These are phyloP conservation scores for Mortierella alpina DNA, from an alignment of 192 early-diverging fungal species.

Conservation along the genomic window DNA sequence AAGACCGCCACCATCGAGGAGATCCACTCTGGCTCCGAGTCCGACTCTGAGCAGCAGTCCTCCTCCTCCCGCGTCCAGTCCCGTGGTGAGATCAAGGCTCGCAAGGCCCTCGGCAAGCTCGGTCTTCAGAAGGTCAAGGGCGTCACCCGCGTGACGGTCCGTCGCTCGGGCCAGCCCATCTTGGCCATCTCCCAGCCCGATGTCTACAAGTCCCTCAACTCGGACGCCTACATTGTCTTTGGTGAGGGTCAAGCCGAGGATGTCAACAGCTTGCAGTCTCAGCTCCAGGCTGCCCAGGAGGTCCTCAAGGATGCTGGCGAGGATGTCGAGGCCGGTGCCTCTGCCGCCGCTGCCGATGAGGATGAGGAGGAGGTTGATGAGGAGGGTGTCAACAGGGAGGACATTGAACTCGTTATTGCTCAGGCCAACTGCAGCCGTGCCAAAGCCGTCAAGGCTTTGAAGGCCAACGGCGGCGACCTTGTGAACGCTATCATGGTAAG, in stretches of 20 bases:
- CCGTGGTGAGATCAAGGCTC: conserved; percentile 95
- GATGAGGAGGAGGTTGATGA: conserved; percentile 80
- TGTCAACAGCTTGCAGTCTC: conserved; percentile 74
- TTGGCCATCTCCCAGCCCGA: conserved; percentile 92
- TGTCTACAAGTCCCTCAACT: conserved; percentile 90
- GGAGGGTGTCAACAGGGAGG: conserved; percentile 80
- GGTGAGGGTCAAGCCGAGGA: conserved; percentile 95
- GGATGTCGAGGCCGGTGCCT: conserved; percentile 53
- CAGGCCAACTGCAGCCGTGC: conserved; percentile 89
- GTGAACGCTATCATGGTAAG: conserved; percentile 97
- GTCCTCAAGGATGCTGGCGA: conserved; percentile 64
- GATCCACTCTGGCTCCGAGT: conserved; percentile 36
- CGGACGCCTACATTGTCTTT: conserved; percentile 96
- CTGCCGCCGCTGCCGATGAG: conserved; percentile 59
- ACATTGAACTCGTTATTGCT: conserved; percentile 93
- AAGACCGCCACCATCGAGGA: conserved; percentile 56
- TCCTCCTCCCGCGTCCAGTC: conserved; percentile 64
- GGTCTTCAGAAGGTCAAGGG: conserved; percentile 89
- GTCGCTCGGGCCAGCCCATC: conserved; percentile 74
- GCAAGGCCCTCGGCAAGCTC: conserved; percentile 94
- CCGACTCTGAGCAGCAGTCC: conserved; percentile 43
- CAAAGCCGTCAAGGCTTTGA: conserved; percentile 94
- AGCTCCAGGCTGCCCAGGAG: conserved; percentile 73
- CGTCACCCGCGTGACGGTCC: conserved; percentile 90
- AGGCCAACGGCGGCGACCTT: conserved; percentile 87